Evolutionary conservation across 257 asterid genomes (phyloP).

Genomic region (Leptodermis oblonga): DNA sequence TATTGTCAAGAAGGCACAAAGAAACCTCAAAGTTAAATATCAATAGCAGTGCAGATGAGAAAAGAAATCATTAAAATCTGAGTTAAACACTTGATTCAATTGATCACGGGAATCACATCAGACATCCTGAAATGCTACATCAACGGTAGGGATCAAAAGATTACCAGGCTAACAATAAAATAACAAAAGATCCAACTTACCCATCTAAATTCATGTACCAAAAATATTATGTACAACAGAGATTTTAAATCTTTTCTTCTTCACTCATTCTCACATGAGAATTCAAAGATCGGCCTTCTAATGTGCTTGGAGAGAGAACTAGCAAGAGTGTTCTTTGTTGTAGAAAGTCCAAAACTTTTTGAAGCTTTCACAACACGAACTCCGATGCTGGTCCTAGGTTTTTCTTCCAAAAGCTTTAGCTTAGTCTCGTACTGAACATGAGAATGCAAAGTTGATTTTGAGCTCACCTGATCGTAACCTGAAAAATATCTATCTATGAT

Average conservation of each 20-base stretch:
- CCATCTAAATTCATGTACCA: neutral
- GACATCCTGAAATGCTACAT: neutral
- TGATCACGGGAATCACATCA: neutral
- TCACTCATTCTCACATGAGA: slow-evolving; percentile 1
- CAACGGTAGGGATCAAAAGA: too few relatives aligned
- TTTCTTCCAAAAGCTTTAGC: slow-evolving; percentile 17
- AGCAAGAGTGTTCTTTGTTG: slow-evolving; percentile 21
- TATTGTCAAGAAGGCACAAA: neutral
- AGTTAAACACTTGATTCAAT: neutral
- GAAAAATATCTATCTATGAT: slow-evolving; percentile 59
- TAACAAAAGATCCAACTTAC: too few relatives aligned
- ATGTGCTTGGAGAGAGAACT: slow-evolving; percentile 29
- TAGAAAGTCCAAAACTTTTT: slow-evolving; percentile 34
- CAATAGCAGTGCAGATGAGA: neutral
- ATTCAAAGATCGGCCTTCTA: slow-evolving; percentile 8
- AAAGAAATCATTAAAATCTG: neutral
- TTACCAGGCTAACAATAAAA: too few relatives aligned
- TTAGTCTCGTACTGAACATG: slow-evolving; percentile 4
- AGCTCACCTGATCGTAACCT: slow-evolving; percentile 47
- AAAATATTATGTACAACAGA: neutral
- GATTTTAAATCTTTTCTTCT: neutral
- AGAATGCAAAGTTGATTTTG: slow-evolving; percentile 18
- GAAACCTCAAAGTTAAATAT: neutral
- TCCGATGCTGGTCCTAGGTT: slow-evolving; percentile 39
- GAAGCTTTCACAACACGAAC: slow-evolving; percentile 42